Evolutionary conservation across 352 stramenopile species (phyloP).

Genomic region (Globisporangium camurandrum): DNA sequence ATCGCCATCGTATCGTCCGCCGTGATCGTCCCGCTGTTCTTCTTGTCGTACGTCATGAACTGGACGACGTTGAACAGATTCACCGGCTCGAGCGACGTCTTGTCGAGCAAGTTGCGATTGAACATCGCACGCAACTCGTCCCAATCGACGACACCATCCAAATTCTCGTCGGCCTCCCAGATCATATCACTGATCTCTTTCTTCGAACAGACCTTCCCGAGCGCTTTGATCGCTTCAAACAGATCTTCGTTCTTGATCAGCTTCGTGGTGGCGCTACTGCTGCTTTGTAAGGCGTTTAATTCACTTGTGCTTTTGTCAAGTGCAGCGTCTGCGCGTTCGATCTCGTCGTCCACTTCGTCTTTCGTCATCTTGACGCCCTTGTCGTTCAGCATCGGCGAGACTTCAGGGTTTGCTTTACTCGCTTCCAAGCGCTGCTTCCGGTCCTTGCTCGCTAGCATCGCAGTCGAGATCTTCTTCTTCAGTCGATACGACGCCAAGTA

Average conservation of each 20-base stretch:
- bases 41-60: constrained; percentile 97
- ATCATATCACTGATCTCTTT: constrained; percentile 98
- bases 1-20: constrained; percentile 98
- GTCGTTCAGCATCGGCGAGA: constrained; percentile 69
- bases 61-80: constrained; percentile 96
- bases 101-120: constrained; percentile 94
- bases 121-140: constrained; percentile 96
- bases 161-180: constrained; percentile 97
- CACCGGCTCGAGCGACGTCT: constrained; percentile 91
- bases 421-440: constrained; percentile 51
- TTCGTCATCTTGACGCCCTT: constrained; percentile 70
- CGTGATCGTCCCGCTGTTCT: constrained; percentile 91
- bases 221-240: constrained; percentile 88
- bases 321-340: constrained; percentile 48
- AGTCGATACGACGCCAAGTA: constrained; percentile 87
- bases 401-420: constrained; percentile 58
- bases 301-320: constrained; percentile 48
- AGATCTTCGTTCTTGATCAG: constrained; percentile 90
- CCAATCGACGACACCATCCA: constrained; percentile 93
- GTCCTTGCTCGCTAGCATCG: constrained; percentile 41
- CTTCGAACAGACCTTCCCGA: constrained; percentile 90
- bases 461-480: constrained; percentile 67
- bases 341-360: constrained; percentile 73
- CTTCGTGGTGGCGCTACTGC: constrained; percentile 32
- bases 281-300: constrained; percentile 42